Evolutionary conservation across 352 stramenopile genomes (phyloP), one percentile per base, ranked within the genome.

Genomic region (Pythium chondricola): DNA sequence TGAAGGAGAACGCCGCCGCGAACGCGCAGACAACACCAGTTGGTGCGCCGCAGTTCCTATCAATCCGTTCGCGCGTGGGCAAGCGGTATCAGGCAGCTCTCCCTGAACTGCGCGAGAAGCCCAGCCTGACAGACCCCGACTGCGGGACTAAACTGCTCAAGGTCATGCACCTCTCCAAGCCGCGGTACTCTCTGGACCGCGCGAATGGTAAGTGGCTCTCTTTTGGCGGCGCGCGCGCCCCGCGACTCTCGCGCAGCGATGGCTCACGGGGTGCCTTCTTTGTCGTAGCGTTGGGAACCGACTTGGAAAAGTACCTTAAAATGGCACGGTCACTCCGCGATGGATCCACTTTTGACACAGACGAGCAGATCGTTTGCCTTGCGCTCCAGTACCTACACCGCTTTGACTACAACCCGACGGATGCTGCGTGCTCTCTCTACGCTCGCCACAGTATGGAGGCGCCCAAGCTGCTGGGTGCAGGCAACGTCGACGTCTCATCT

Each of bases 221-320:
- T n/a, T 25, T 43, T n/a, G 16, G 2, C 14, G 16, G 48, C 20
- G 48, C n/a, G 48, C 20, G 32, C 24, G 18, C 11, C 27, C 21
- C 21, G 21, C 25, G 30, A 27, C n/a, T 21, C 21, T 25, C 18
- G 42, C 26, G 38, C 18, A 40, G 30, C 21, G 14, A n/a, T 48
- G 40, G 20, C 13, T 52, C 29, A 44, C 42, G 29, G 32, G 40
- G 16, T 16, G 4, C 18, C 32, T 33, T 51, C 42, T 38, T 26
- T 20, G 2, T 41, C 21, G 26, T 40, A 87, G 74, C 59, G 10
- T 50, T 90, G 14, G 79, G 77, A 1, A 42, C 36, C 6, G 77
- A 90, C 35, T 53, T 95, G 26, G 75, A 88, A 35, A 85, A 85
- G 42, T 95, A 93, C 52, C 42, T 95, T 41, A 78, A 82, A 60